phyloP scores from a whole-genome alignment of 1,139 yeast species.

The Suhomyces atakaporum region DNA sequence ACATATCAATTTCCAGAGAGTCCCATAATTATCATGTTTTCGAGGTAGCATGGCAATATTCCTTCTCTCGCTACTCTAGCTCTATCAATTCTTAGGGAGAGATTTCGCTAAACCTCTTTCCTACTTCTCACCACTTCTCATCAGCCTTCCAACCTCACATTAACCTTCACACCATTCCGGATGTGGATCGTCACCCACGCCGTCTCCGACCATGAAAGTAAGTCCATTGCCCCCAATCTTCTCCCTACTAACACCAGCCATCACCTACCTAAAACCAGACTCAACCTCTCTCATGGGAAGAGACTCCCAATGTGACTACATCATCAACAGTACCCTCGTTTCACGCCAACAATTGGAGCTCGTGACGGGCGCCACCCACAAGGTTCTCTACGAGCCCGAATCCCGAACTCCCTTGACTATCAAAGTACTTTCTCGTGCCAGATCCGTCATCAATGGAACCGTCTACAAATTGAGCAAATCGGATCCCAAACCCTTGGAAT shows the following conservation, averaged over 20 bases:
- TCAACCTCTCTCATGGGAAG: conserved; percentile 33
- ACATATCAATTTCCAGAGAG: too few relatives aligned
- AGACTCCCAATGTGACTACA: conserved; percentile 26
- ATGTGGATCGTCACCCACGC: neutral
- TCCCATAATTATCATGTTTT: too few relatives aligned
- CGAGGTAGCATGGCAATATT: too few relatives aligned
- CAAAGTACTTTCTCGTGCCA: conserved; percentile 33
- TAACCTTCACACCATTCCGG: neutral
- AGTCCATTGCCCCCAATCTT: neutral
- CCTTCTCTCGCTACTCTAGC: too few relatives aligned
- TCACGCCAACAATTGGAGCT: conserved; percentile 36
- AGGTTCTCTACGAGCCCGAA: conserved; percentile 13
- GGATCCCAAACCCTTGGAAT: conserved; percentile 18
- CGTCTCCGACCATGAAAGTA: neutral
- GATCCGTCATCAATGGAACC: conserved; percentile 32
- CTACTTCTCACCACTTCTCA: too few relatives aligned
- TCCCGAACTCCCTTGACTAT: conserved; percentile 24
- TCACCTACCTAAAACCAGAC: conserved; percentile 19
- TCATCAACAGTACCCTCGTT: conserved; percentile 28
- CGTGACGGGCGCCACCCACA: conserved; percentile 6
- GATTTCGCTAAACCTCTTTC: too few relatives aligned
- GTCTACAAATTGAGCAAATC: conserved; percentile 25
- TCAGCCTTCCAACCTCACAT: neutral
- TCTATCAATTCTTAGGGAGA: too few relatives aligned
- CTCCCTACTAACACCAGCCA: conserved; percentile 8